These are phyloP conservation scores for Neofusicoccum kwambonambiense DNA, from an alignment of 2,329 filamentous ascomycete species.

Conservation along the genomic window DNA sequence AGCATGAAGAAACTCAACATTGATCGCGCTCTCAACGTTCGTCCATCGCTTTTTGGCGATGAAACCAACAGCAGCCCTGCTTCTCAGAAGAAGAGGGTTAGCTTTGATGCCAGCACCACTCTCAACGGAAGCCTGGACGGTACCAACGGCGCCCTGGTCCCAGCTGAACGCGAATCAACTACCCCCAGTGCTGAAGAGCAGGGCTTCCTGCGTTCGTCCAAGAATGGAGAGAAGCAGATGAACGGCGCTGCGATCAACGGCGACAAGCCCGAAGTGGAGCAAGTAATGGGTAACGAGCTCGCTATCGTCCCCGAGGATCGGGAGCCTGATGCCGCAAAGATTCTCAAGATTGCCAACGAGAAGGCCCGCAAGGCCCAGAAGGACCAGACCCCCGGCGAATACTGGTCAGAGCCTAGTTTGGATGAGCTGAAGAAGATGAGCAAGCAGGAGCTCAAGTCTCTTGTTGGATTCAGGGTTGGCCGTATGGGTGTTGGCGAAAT, in stretches of 20 bases:
- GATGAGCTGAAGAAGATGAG: constrained; percentile 78
- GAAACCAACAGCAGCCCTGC: constrained; percentile 50
- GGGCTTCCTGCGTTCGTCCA: constrained; percentile 58
- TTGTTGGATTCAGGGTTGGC: constrained; percentile 76
- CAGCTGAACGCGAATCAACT: constrained; percentile 49
- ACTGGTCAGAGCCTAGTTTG: constrained; percentile 80
- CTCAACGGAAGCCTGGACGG: constrained; percentile 45
- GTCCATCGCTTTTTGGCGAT: constrained; percentile 58
- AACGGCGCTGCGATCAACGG: constrained; percentile 41
- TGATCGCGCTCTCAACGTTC: constrained; percentile 74
- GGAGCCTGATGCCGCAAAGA: constrained; percentile 37
- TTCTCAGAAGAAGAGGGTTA: constrained; percentile 73
- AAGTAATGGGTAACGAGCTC: constrained; percentile 72
- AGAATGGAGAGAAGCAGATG: constrained; percentile 12
- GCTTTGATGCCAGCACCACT: constrained; percentile 64
- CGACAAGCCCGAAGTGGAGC: constrained; percentile 62
- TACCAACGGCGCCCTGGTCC: constrained; percentile 51
- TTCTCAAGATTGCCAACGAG: constrained; percentile 25
- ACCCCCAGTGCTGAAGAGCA: constrained; percentile 60
- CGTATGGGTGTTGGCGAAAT: constrained; percentile 79
- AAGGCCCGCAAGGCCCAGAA: constrained; percentile 23
- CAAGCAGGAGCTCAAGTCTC: constrained; percentile 71
- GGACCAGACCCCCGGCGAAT: constrained; percentile 66
- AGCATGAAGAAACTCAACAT: constrained; percentile 91
- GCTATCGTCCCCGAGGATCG: constrained; percentile 75